phyloP scores from a whole-genome alignment of 228 moss, liverwort and hornwort genomes.

The Sphagnum fallax region DNA sequence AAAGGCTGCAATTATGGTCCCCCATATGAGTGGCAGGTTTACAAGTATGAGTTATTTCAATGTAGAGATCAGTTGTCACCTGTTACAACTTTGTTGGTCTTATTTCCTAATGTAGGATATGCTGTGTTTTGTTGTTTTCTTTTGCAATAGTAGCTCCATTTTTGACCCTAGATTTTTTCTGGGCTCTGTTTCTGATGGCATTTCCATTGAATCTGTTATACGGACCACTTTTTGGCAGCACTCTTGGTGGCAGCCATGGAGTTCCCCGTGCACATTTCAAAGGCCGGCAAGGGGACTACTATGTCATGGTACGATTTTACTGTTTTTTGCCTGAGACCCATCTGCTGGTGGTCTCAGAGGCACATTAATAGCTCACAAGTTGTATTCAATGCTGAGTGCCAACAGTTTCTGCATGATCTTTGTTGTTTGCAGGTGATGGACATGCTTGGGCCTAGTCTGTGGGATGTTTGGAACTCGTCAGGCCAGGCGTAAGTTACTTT shows the following conservation, averaged over 20 bases:
- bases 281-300: conserved; percentile 97
- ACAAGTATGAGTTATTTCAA: conserved; percentile 50
- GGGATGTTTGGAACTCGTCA: conserved; percentile 99
- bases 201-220: not conserved
- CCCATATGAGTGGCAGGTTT: conserved; percentile 99
- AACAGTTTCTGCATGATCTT: not conserved
- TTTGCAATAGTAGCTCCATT: not conserved
- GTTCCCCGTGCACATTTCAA: conserved; percentile 94
- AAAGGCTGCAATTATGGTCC: conserved; percentile 99
- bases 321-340: no score
- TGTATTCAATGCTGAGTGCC: no score
- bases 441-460: conserved; percentile 97
- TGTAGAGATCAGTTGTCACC: no score
- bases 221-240: conserved; percentile 33
- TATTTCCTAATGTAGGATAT: not conserved
- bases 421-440: conserved; percentile 73
- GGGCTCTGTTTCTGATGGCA: not conserved
- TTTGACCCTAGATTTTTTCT: not conserved
- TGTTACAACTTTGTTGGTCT: no score
- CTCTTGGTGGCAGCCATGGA: conserved; percentile 95
- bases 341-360: no score
- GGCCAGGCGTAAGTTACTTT: conserved; percentile 77
- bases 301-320: conserved; percentile 66
- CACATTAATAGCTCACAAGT: no score
- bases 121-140: not conserved